Evolutionary conservation across 208 protist species (phyloP).

Genomic region (Pavlovales sp.): DNA sequence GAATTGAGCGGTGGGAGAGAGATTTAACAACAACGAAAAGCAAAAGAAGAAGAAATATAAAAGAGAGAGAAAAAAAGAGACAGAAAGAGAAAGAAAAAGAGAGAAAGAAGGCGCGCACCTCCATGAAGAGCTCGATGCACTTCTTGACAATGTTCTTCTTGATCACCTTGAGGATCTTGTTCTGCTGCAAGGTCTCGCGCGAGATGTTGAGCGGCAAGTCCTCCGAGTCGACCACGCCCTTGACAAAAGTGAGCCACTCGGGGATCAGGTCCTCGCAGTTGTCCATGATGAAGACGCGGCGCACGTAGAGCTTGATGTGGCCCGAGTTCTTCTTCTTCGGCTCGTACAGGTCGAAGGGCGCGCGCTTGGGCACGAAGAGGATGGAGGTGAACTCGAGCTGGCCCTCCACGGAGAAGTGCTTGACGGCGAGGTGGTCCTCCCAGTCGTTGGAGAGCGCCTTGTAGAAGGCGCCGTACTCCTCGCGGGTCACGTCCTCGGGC

Average conservation of each 20-base stretch:
- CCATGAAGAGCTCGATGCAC: constrained; percentile 87
- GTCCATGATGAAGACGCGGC: constrained; percentile 97
- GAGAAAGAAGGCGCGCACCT: constrained; percentile 77
- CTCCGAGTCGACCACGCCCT: constrained; percentile 95
- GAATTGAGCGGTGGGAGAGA: too few species aligned
- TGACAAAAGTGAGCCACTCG: constrained; percentile 93
- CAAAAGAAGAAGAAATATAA: too few species aligned
- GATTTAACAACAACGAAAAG: too few species aligned
- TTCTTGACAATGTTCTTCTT: constrained; percentile 98
- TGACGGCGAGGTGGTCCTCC: constrained; percentile 91
- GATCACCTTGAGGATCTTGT: constrained; percentile 96
- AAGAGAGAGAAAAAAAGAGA: too few species aligned
- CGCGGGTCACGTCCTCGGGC: constrained; percentile 88
- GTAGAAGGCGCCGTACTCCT: constrained; percentile 99
- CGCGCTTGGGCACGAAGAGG: constrained; percentile 88
- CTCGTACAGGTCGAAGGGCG: constrained; percentile 97
- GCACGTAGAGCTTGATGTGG: constrained; percentile 90
- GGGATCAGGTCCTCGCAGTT: constrained; percentile 94
- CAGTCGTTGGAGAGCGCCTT: constrained; percentile 94
- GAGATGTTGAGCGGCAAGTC: constrained; percentile 98
- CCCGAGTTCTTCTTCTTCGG: constrained; percentile 87
- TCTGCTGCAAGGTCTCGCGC: constrained; percentile 96
- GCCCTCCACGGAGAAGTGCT: constrained; percentile 96
- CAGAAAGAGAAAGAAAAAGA: too few species aligned
- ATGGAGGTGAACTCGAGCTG: constrained; percentile 92